Evolutionary conservation across 2,329 filamentous ascomycete species (phyloP).

Genomic region (Apiospora aurea): DNA sequence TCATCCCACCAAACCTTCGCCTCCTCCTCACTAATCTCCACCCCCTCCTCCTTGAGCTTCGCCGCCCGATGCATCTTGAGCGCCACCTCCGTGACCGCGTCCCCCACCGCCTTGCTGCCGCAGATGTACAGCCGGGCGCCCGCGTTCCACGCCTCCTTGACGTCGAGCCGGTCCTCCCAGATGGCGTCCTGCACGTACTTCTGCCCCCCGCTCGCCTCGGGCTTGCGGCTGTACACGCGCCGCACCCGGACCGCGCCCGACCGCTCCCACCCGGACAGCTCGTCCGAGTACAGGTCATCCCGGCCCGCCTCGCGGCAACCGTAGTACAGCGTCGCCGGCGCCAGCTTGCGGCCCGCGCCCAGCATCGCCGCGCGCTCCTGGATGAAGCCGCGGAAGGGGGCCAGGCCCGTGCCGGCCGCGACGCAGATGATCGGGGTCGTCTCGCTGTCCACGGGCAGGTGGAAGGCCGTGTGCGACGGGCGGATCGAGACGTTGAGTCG

Average conservation of each 20-base stretch:
- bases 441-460: constrained; percentile 47
- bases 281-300: constrained; percentile 52
- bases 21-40: constrained; percentile 45
- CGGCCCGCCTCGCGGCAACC: constrained; percentile 53
- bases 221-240: constrained; percentile 54
- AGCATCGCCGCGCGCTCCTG: constrained; percentile 50
- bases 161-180: constrained; percentile 32
- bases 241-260: constrained; percentile 59
- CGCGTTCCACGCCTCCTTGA: constrained; percentile 31
- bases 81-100: constrained; percentile 52
- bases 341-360: constrained; percentile 45
- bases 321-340: constrained; percentile 55
- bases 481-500: constrained; percentile 27
- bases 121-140: constrained; percentile 61
- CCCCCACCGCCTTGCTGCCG: constrained; percentile 56
- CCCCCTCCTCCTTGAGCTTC: constrained; percentile 36
- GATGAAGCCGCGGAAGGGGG: constrained; percentile 56
- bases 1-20: constrained; percentile 56
- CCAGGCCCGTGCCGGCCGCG: constrained; percentile 48
- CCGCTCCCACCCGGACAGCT: constrained; percentile 53
- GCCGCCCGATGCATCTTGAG: constrained; percentile 43
- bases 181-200: constrained; percentile 36
- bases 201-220: constrained; percentile 50
- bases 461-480: constrained; percentile 34
- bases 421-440: constrained; percentile 42